Evolutionary conservation across 2,329 filamentous ascomycete species (phyloP), one percentile per base, ranked within the genome.

Genomic region (Thelonectria olida): DNA sequence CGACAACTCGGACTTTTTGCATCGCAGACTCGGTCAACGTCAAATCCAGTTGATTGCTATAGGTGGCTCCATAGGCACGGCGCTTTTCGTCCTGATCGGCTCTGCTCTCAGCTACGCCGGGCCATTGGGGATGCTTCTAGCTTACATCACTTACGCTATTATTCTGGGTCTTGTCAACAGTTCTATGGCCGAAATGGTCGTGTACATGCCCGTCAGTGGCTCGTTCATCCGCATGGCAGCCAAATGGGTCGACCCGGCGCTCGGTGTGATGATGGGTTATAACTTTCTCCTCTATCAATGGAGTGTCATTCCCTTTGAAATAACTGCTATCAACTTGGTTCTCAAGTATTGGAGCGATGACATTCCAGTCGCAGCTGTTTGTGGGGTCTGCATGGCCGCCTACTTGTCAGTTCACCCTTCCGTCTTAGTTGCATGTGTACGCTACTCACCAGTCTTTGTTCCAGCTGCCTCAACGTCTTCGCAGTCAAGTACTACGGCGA

Each of bases 371-470:
- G 23, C 19, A 1, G 36, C 36, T 25, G 23, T 56, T 20, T 39
- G 27, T 20, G 12, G n/a, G 2, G 17, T 7, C 20, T 42, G 44
- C 15, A 48, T 55, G 15, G 28, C 25, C 5, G 20, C 20, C 6
- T 48, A 55, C 20, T 41, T 17, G 42, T 55, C 17, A 22, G 53
- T n/a, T n/a, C n/a, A n/a, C n/a, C n/a, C n/a, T n/a, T n/a, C n/a
- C n/a, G n/a, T n/a, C n/a, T n/a, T n/a, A n/a, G n/a, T n/a, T n/a
- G n/a, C n/a, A n/a, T n/a, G n/a, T n/a, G n/a, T n/a, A n/a, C n/a
- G n/a, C n/a, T n/a, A n/a, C n/a, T n/a, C n/a, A n/a, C n/a, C n/a
- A n/a, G n/a, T n/a, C n/a, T n/a, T n/a, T n/a, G n/a, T n/a, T 36
- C 12, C 17, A 44, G 17, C 9, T 20, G 27, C 38, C 23, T 42